Percentiles rank a stretch among this genome's conserved stretches.
phyloP scores from a whole-genome alignment of 805 yeast species.

The Lipomyces orientalis region DNA sequence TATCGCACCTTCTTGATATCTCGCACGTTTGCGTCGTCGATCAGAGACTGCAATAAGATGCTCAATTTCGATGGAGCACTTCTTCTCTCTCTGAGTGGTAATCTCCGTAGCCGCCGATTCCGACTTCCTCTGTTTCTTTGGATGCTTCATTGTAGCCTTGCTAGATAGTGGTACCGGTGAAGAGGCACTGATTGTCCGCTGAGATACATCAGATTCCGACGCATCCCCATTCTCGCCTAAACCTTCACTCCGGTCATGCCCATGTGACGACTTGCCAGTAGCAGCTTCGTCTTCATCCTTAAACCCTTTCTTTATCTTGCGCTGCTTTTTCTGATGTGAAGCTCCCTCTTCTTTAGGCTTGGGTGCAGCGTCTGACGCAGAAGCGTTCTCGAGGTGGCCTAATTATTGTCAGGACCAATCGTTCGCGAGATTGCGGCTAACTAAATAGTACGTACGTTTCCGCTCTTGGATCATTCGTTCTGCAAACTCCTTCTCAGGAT shows the following conservation, averaged over 20 bases:
- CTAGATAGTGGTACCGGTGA: background rate
- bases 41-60: constrained; percentile 36
- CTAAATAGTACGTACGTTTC: constrained; percentile 13
- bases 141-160: constrained; percentile 14
- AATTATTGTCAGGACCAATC: background rate
- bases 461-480: constrained; percentile 45
- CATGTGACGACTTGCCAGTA: background rate
- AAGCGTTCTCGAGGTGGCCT: constrained; percentile 24
- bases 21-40: constrained; percentile 37
- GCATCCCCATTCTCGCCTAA: background rate
- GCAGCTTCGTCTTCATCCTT: constrained; percentile 23
- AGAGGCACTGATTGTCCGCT: background rate
- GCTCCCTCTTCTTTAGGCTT: constrained; percentile 14
- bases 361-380: background rate
- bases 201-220: constrained; percentile 4
- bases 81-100: constrained; percentile 20
- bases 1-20: constrained; percentile 40
- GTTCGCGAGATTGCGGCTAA: background rate
- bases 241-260: constrained; percentile 4
- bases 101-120: constrained; percentile 32
- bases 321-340: constrained; percentile 13
- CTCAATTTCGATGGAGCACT: constrained; percentile 39
- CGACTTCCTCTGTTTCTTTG: constrained; percentile 13
- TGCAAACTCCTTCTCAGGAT: constrained; percentile 53
- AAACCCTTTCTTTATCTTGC: constrained; percentile 15